phyloP scores from a whole-genome alignment of 345 rosid species.

The Salix udensis region DNA sequence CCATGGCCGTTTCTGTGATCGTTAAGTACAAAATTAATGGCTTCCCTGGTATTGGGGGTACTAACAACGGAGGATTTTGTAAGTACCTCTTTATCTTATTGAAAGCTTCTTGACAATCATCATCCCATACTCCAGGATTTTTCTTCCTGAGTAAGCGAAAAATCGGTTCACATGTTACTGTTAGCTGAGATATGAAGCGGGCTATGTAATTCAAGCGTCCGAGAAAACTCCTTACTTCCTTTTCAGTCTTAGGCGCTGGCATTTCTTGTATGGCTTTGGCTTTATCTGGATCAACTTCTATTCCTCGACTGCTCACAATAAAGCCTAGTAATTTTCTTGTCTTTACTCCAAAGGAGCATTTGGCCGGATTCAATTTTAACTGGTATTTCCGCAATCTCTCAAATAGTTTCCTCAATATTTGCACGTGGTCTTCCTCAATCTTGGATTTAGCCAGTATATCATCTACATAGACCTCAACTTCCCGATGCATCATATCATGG shows the following conservation, averaged over 20 bases:
- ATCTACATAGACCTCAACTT: no score
- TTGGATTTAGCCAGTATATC: no score
- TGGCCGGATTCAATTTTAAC: not conserved
- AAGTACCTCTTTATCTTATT: not conserved
- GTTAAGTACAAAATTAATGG: not conserved
- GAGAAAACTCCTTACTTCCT: not conserved
- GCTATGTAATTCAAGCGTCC: not conserved
- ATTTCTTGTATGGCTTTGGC: not conserved
- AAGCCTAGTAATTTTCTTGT: not conserved
- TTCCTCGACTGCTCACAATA: not conserved
- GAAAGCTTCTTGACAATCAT: not conserved
- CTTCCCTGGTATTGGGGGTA: no score
- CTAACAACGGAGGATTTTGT: not conserved
- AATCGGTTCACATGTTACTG: fast-evolving
- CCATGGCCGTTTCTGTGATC: not conserved
- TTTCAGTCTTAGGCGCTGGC: not conserved
- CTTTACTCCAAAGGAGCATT: not conserved
- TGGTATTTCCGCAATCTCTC: no score
- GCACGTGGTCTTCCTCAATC: no score
- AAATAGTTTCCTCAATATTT: no score
- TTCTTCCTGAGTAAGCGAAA: not conserved
- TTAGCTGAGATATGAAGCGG: not conserved
- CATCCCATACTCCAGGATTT: not conserved
- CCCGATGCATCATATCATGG: no score
- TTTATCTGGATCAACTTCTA: not conserved